Evolutionary conservation across 495 filamentous ascomycete genomes (phyloP).

Genomic region (Daldinia decipiens): DNA sequence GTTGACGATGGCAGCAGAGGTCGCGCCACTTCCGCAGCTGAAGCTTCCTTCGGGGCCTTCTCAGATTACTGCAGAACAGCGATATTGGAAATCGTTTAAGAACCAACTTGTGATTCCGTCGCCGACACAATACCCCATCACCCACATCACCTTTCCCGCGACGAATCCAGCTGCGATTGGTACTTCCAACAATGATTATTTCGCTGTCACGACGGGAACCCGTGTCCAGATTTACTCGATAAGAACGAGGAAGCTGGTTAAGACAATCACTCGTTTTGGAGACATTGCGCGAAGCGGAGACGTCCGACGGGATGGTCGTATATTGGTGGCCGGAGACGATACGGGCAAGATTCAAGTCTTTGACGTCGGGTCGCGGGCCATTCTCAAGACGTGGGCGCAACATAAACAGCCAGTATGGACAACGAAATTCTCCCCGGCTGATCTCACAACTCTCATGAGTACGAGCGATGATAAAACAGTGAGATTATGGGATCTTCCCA

Average conservation of each 20-base stretch:
- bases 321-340: slow-evolving; percentile 90
- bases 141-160: slow-evolving; percentile 82
- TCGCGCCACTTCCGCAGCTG: slow-evolving; percentile 81
- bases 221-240: slow-evolving; percentile 93
- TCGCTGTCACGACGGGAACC: slow-evolving; percentile 90
- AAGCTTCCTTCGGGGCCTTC: slow-evolving; percentile 82
- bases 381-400: slow-evolving; percentile 94
- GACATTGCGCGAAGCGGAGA: slow-evolving; percentile 87
- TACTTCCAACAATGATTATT: slow-evolving; percentile 70
- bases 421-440: slow-evolving; percentile 85
- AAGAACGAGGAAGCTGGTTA: slow-evolving; percentile 85
- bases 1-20: slow-evolving; percentile 82
- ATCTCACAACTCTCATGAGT: slow-evolving; percentile 85
- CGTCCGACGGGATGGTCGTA: slow-evolving; percentile 86
- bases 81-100: slow-evolving; percentile 93
- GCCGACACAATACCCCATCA: slow-evolving; percentile 83
- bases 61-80: slow-evolving; percentile 84
- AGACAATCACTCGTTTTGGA: slow-evolving; percentile 92
- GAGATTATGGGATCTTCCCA: slow-evolving; percentile 91
- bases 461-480: slow-evolving; percentile 92
- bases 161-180: slow-evolving; percentile 54
- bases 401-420: slow-evolving; percentile 96
- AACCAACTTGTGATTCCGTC: slow-evolving; percentile 88
- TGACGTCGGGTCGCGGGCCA: slow-evolving; percentile 84
- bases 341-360: slow-evolving; percentile 93